Percentiles rank a stretch among this genome's conserved stretches.
Conservation (phyloP, 768 basidiomycete genomes). For the Mycena kentingensis region DNA sequence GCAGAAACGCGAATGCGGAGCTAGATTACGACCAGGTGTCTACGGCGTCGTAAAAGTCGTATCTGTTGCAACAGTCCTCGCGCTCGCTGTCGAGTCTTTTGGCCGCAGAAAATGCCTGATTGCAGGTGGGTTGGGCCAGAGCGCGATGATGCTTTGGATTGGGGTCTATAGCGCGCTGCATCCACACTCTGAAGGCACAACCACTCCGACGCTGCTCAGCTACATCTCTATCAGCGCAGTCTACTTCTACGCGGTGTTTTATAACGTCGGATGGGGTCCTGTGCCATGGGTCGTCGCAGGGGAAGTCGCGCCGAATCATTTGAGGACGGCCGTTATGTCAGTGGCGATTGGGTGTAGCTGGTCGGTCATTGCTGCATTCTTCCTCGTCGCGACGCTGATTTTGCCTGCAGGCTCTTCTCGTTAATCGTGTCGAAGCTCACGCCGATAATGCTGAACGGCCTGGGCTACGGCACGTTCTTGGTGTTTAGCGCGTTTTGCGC, state of each 20-base stretch:
- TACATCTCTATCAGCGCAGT: conserved; percentile 49
- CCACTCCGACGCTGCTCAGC: conserved; percentile 35
- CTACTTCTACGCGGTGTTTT: conserved; percentile 51
- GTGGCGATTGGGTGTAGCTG: conserved; percentile 45
- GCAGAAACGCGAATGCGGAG: neutral
- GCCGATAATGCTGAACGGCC: conserved; percentile 35
- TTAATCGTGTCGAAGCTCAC: conserved; percentile 49
- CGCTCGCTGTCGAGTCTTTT: conserved; percentile 48
- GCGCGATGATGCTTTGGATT: conserved; percentile 50
- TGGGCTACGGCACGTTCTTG: conserved; percentile 44
- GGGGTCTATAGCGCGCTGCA: conserved; percentile 43
- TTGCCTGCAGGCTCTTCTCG: conserved; percentile 37
- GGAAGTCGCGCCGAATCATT: conserved; percentile 48
- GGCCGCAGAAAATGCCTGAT: conserved; percentile 54
- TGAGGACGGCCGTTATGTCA: conserved; percentile 41
- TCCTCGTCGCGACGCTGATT: neutral
- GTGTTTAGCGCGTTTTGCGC: conserved; percentile 45
- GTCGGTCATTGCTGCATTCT: neutral
- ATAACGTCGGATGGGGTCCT: conserved; percentile 45
- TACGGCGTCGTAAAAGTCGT: conserved; percentile 43
- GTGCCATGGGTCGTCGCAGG: conserved; percentile 44
- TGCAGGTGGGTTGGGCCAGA: conserved; percentile 51
- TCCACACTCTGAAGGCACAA: conserved; percentile 20
- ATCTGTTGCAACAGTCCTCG: conserved; percentile 40
- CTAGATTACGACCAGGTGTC: conserved; percentile 27